Evolutionary conservation across 768 basidiomycete genomes (phyloP).

Genomic region (Suillus occidentalis): DNA sequence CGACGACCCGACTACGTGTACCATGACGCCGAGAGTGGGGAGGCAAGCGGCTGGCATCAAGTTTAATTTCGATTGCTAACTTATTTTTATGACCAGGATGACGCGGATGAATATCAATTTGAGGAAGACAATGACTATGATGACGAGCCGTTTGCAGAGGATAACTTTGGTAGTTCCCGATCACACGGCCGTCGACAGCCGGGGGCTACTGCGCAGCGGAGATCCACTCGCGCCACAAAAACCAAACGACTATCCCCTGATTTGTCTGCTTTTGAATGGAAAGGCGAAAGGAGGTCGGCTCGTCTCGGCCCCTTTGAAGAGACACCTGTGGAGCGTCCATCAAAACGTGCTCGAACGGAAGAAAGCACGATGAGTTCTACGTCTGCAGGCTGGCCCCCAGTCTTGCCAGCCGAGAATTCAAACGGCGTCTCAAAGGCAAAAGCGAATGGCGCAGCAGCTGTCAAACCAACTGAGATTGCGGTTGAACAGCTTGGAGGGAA

Average conservation of each 20-base stretch:
- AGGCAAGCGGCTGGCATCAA: slow-evolving; percentile 29
- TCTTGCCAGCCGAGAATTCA: slow-evolving; percentile 22
- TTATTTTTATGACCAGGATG: slow-evolving; percentile 40
- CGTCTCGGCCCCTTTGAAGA: slow-evolving; percentile 62
- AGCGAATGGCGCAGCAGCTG: slow-evolving; percentile 57
- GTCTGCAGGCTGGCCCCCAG: slow-evolving; percentile 36
- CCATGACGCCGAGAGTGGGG: slow-evolving; percentile 65
- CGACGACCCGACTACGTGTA: slow-evolving; percentile 83
- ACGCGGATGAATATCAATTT: slow-evolving; percentile 65
- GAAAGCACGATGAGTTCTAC: slow-evolving; percentile 63
- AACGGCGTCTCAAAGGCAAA: slow-evolving; percentile 47
- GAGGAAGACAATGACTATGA: slow-evolving; percentile 70
- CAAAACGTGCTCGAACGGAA: slow-evolving; percentile 77
- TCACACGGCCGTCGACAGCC: slow-evolving; percentile 41
- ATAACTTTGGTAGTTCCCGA: slow-evolving; percentile 38
- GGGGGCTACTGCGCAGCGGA: slow-evolving; percentile 41
- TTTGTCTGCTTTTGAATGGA: slow-evolving; percentile 59
- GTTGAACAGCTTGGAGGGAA: slow-evolving; percentile 75
- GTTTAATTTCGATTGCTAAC: slow-evolving; percentile 25
- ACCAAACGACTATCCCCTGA: slow-evolving; percentile 53
- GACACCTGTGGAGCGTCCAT: slow-evolving; percentile 47
- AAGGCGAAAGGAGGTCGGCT: slow-evolving; percentile 71
- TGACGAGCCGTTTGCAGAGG: slow-evolving; percentile 51
- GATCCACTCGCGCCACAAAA: slow-evolving; percentile 52
- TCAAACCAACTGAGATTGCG: slow-evolving; percentile 74